Evolutionary conservation across 352 stramenopile species (phyloP).

Genomic region (Peronospora farinosa): DNA sequence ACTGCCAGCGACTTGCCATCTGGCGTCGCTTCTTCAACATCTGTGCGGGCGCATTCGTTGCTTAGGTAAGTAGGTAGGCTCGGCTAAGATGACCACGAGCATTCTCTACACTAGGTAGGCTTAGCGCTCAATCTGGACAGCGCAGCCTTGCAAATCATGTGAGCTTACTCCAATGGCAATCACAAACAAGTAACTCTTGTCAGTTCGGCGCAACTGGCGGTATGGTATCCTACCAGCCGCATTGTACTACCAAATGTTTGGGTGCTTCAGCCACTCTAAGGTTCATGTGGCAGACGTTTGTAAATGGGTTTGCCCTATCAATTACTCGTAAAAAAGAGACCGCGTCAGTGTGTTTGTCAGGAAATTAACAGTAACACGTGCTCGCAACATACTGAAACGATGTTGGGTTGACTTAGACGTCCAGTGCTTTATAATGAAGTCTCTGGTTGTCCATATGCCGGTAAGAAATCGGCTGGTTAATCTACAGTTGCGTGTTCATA

Average conservation of each 20-base stretch:
- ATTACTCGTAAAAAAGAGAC: not conserved
- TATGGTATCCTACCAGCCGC: conserved; percentile 13
- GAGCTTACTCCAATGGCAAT: conserved; percentile 10
- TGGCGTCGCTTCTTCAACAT: conserved; percentile 12
- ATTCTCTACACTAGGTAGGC: conserved; percentile 11
- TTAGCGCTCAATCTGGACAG: conserved; percentile 4
- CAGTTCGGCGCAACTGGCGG: conserved; percentile 9
- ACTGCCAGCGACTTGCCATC: conserved; percentile 8
- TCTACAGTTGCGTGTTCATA: conserved; percentile 6
- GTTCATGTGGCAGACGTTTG: no score
- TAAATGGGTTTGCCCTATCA: not conserved
- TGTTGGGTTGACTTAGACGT: not conserved
- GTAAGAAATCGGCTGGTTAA: conserved; percentile 15
- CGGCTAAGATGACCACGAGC: conserved; percentile 10
- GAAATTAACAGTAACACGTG: no score
- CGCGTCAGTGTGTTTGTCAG: no score
- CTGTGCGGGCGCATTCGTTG: conserved; percentile 1
- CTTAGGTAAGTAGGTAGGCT: no score
- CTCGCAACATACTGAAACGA: no score
- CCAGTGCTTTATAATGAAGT: not conserved
- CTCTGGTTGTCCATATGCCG: conserved; percentile 1
- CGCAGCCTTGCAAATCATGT: conserved; percentile 9
- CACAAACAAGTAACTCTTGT: conserved; percentile 19
- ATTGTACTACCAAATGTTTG: conserved; percentile 4
- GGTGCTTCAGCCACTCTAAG: not conserved